Conservation (phyloP, 75 land plant genomes). For the Cupressus sempervirens region DNA sequence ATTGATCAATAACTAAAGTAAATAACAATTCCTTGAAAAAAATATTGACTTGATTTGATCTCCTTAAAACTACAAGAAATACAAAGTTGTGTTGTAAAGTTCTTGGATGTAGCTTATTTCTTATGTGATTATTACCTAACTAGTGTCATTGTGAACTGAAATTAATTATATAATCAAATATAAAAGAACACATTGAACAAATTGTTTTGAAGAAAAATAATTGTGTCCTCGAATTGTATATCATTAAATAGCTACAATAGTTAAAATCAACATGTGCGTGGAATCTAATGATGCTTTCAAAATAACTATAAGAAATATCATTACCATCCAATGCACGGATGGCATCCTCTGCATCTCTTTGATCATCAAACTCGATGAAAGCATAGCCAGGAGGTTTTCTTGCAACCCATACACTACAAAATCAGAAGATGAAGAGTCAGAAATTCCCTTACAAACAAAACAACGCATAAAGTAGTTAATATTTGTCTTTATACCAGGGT, state of each 20-base stretch:
- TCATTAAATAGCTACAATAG: not conserved
- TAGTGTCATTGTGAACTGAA: not conserved
- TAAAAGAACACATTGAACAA: not conserved
- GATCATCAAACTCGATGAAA: constrained; percentile 52
- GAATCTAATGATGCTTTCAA: not conserved
- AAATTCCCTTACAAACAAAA: not conserved
- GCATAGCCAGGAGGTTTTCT: constrained; percentile 61
- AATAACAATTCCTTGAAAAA: not conserved
- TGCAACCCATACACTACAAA: constrained; percentile 58
- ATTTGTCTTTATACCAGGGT: not conserved
- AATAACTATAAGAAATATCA: not conserved
- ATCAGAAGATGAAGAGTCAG: not conserved
- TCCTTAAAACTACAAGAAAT: not conserved
- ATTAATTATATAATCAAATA: not conserved
- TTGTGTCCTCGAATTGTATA: not conserved
- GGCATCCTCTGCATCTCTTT: constrained; percentile 52
- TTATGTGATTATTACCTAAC: not conserved
- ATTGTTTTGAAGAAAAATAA: not conserved
- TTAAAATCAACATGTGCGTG: not conserved
- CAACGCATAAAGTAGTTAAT: not conserved
- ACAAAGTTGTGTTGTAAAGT: not conserved
- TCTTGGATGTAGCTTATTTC: not conserved
- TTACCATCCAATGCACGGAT: constrained; percentile 42
- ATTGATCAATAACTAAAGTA: not conserved
- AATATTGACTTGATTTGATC: not conserved